Base-by-base conservation (phyloP, 2,329 filamentous ascomycete species). In the Ploettnerulaceae sp. region DNA sequence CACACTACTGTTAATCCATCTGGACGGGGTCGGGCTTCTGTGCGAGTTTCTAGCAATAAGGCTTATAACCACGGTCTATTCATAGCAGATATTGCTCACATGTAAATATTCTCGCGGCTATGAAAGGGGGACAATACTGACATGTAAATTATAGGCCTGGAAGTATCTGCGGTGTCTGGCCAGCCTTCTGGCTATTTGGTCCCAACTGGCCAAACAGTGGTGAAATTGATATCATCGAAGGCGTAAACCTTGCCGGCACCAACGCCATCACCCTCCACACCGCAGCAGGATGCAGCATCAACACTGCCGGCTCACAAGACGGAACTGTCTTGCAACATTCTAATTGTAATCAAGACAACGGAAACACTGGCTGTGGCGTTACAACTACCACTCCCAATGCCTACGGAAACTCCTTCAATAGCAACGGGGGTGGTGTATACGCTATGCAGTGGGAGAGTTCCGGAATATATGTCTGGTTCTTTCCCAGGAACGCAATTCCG, bases 401-500 rank as follows among this genome's bases (percentile, higher is more conserved):
- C 4, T 84, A 80, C 52, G 82, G 83, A 1, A 73, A 79, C 43
- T 70, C 72, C 0, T 88, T 89, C 69, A 89, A 89, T 61, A 70
- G 70, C 7, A 75, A 64, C 26, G 71, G 74, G 1, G 83, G 84
- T n/a, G 83, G 83, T 21, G 74, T 86, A 3, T 87, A 85, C 55
- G 82, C 81, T 5, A 76, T 84, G 55, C 72, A 84, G 58, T 93
- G 87, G 86, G 82, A 82, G 39, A 67, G 71, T 7, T 66, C 76
- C 1, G 76, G 74, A 46, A 84, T 94, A 62, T 81, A 75, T 46
- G 72, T 93, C 52, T 94, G 83, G 81, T 86, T 86, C 69, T 94
- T 89, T 65, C 70, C 81, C 1, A 77, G 84, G n/a, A 67, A 66
- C 22, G 62, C 65, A 7, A 76, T 90, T 31, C 88, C 89, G 0